A percentile compares a stretch with the other conserved stretches of the same genome.
phyloP scores from a whole-genome alignment of 305 asterid genomes.

The Fraxinus greggii region DNA sequence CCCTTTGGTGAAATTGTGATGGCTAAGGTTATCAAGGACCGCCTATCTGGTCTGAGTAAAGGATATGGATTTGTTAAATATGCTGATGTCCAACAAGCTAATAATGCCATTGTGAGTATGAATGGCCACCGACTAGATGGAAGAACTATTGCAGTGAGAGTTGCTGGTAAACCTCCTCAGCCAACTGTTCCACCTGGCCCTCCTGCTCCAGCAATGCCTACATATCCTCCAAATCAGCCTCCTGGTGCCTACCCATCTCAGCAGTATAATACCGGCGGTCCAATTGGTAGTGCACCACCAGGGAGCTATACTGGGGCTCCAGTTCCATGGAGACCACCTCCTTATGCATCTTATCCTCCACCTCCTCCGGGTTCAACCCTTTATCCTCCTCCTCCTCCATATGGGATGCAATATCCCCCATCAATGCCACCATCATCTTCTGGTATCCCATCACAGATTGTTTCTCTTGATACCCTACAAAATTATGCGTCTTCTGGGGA shows the following conservation, averaged over 20 bases:
- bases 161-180: conserved; percentile 92
- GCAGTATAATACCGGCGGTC: conserved; percentile 76
- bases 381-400: conserved; percentile 61
- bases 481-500: conserved; percentile 58
- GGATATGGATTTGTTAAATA: conserved; percentile 97
- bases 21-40: conserved; percentile 96
- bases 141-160: conserved; percentile 91
- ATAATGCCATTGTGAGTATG: conserved; percentile 84
- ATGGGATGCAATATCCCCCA: conserved; percentile 67
- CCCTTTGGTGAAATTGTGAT: conserved; percentile 89
- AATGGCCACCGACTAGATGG: conserved; percentile 88
- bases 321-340: conserved; percentile 75
- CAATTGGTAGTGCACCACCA: conserved; percentile 57
- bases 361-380: conserved; percentile 82
- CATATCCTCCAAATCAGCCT: conserved; percentile 64
- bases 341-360: conserved; percentile 66
- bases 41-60: conserved; percentile 67
- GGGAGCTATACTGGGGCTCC: conserved; percentile 55
- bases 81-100: conserved; percentile 82
- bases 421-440: conserved; percentile 60
- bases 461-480: conserved; percentile 55
- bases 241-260: conserved; percentile 72
- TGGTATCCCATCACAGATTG: conserved; percentile 41
- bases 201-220: conserved; percentile 58
- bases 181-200: conserved; percentile 87